phyloP scores from a whole-genome alignment of 73 alveolate genomes.

The Tetrahymena borealis region DNA sequence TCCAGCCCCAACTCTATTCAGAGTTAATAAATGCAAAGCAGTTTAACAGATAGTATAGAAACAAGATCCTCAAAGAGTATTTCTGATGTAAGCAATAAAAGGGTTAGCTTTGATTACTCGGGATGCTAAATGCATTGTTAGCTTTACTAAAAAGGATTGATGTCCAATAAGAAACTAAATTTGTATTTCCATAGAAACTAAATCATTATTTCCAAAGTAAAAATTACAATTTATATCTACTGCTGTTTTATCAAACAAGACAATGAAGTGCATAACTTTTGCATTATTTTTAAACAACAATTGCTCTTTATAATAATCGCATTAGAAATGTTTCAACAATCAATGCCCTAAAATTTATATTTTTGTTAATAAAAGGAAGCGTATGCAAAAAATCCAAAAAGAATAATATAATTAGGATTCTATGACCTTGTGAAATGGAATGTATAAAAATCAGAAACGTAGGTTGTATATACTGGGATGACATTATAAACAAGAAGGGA shows the following conservation, averaged over 20 bases:
- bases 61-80: not conserved
- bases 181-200: not conserved
- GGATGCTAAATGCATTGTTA: not conserved
- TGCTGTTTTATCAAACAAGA: too few species aligned
- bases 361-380: not conserved
- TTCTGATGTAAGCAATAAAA: not conserved
- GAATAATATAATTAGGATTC: not conserved
- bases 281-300: too few species aligned
- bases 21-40: not conserved
- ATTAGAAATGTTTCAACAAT: not conserved
- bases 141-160: not conserved
- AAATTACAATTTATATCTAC: not conserved
- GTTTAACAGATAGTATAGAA: not conserved
- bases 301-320: not conserved
- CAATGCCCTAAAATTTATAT: not conserved
- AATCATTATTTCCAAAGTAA: not conserved
- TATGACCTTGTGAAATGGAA: not conserved
- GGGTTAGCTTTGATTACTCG: not conserved
- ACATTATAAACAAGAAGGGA: not conserved
- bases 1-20: not conserved
- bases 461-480: not conserved
- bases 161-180: not conserved
- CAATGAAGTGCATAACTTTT: too few species aligned
- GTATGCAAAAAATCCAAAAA: not conserved
- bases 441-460: not conserved